Percentiles rank a stretch among this genome's conserved stretches.
phyloP scores from a whole-genome alignment of 2,329 filamentous ascomycete genomes.

The Monilinia aucupariae region DNA sequence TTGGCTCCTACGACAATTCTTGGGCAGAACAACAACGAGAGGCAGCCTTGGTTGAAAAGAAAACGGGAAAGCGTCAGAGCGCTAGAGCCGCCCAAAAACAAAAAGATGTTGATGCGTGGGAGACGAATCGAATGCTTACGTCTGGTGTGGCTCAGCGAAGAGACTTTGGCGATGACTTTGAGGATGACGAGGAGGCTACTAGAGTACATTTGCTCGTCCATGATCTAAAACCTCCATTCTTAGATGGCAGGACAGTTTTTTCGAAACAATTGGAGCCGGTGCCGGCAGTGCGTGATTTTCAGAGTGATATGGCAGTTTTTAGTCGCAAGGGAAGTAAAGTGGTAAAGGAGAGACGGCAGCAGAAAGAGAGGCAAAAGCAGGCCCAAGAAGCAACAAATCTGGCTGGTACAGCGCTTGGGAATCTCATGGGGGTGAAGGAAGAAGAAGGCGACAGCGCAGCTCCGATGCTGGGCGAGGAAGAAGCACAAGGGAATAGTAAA shows the following conservation, averaged over 20 bases:
- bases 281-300: slow-evolving; percentile 83
- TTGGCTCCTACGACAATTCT: slow-evolving; percentile 67
- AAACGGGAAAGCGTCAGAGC: slow-evolving; percentile 65
- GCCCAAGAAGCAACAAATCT: slow-evolving; percentile 92
- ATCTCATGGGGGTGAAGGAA: slow-evolving; percentile 92
- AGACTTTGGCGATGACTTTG: slow-evolving; percentile 75
- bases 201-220: slow-evolving; percentile 89
- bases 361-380: slow-evolving; percentile 88
- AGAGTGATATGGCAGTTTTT: slow-evolving; percentile 98
- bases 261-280: slow-evolving; percentile 96
- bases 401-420: slow-evolving; percentile 85
- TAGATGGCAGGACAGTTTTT: slow-evolving; percentile 92
- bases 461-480: slow-evolving; percentile 67
- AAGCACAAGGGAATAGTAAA: slow-evolving; percentile 61
- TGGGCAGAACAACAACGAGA: slow-evolving; percentile 70
- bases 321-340: slow-evolving; percentile 91
- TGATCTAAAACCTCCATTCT: slow-evolving; percentile 86
- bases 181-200: slow-evolving; percentile 83
- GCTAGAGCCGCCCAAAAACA: slow-evolving; percentile 78
- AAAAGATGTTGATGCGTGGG: slow-evolving; percentile 95
- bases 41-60: slow-evolving; percentile 71
- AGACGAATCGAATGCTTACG: slow-evolving; percentile 96
- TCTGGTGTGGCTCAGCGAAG: slow-evolving; percentile 90
- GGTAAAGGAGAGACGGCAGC: slow-evolving; percentile 84
- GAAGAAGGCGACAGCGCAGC: slow-evolving; percentile 87